phyloP scores from a whole-genome alignment of 768 basidiomycete species.

The Mycena albidolilacea region DNA sequence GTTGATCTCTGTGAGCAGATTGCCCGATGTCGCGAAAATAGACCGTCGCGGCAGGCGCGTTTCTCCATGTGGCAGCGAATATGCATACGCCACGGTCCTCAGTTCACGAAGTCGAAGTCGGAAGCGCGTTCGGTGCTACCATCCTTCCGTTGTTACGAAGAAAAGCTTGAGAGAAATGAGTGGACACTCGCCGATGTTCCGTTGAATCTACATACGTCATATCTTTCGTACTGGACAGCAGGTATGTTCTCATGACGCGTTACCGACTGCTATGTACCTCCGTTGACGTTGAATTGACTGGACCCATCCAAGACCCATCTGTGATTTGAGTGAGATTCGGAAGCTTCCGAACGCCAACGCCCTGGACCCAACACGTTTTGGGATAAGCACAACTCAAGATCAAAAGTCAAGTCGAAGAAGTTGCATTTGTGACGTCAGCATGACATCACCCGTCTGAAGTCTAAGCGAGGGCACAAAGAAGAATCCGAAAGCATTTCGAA shows the following conservation, averaged over 20 bases:
- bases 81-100: constrained; percentile 6
- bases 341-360: background rate
- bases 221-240: background rate
- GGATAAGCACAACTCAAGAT: background rate
- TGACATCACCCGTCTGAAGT: constrained; percentile 17
- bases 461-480: background rate
- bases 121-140: constrained; percentile 1
- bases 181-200: background rate
- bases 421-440: background rate
- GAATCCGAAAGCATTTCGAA: background rate
- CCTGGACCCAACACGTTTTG: background rate
- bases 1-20: background rate
- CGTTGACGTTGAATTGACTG: background rate
- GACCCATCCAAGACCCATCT: background rate
- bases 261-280: no score
- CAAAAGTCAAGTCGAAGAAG: background rate
- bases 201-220: constrained; percentile 18
- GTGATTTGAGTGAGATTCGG: background rate
- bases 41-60: constrained; percentile 19
- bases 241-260: constrained; percentile 16
- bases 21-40: background rate
- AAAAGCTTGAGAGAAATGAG: constrained; percentile 22
- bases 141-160: constrained; percentile 19
- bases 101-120: constrained; percentile 26
- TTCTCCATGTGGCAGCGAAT: constrained; percentile 10